These are phyloP conservation scores for Trichaptum fuscoviolaceum DNA, from an alignment of 768 basidiomycete species.

Conservation along the genomic window DNA sequence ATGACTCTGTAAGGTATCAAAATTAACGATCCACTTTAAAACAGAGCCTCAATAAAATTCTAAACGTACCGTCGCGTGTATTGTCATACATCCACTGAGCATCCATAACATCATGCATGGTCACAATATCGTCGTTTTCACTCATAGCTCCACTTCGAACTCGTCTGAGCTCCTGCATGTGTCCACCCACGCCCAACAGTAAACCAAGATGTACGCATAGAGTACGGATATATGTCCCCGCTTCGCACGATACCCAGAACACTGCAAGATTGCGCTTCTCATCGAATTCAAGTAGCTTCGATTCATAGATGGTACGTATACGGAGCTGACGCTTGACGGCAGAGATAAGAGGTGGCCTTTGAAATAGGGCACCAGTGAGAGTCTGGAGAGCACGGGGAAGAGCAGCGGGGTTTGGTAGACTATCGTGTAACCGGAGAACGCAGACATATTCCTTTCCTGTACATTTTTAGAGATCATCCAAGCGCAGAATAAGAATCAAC, in stretches of 20 bases:
- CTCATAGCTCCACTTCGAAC: conserved; percentile 95
- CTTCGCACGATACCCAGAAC: conserved; percentile 99
- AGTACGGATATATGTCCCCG: conserved; percentile 94
- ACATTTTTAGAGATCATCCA: not conserved
- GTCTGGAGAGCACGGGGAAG: conserved; percentile 95
- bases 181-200: conserved; percentile 94
- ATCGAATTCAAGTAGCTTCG: conserved; percentile 93
- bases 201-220: conserved; percentile 96
- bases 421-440: conserved; percentile 87
- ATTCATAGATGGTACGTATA: conserved; percentile 95
- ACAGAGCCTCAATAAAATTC: not conserved
- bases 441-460: conserved; percentile 97
- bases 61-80: conserved; percentile 78
- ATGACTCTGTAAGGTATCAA: conserved; percentile 63
- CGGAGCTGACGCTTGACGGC: conserved; percentile 98
- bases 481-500: conserved; percentile 17
- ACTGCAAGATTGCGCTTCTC: conserved; percentile 95
- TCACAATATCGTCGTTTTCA: conserved; percentile 97
- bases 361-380: conserved; percentile 95
- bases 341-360: conserved; percentile 97
- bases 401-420: conserved; percentile 73
- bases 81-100: conserved; percentile 99
- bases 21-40: not conserved
- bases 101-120: conserved; percentile 99
- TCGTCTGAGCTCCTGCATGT: conserved; percentile 97